Percentiles rank a stretch among this genome's conserved stretches.
phyloP scores from a whole-genome alignment of 306 rosid genomes.

The Cucumis cinereus region DNA sequence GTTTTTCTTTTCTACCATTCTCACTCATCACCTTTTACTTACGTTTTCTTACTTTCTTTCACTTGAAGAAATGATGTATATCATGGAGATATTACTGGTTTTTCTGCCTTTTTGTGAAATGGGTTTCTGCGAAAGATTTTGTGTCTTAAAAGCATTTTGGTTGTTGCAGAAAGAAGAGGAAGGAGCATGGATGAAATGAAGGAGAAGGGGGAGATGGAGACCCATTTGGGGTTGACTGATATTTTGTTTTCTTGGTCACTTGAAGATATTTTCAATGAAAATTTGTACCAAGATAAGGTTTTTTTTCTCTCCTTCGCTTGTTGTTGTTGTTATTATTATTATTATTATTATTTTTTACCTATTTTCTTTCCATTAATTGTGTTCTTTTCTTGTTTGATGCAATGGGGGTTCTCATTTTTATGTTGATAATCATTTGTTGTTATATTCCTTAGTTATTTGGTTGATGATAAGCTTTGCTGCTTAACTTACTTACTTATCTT shows the following conservation, averaged over 20 bases:
- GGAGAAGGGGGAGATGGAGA: background rate
- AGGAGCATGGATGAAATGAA: background rate
- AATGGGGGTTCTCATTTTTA: background rate
- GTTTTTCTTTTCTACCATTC: background rate
- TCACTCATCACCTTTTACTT: background rate
- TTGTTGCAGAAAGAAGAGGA: background rate
- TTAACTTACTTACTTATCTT: background rate
- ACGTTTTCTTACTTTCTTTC: background rate
- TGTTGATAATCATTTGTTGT: background rate
- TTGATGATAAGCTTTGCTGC: background rate
- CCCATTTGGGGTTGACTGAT: background rate
- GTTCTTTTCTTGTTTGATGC: background rate
- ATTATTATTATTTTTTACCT: too few species aligned
- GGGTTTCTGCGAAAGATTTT: too few species aligned
- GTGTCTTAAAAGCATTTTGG: too few species aligned
- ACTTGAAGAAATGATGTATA: too few species aligned
- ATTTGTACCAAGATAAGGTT: background rate
- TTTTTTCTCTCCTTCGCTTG: background rate
- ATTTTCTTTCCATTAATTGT: background rate
- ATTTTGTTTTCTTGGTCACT: background rate
- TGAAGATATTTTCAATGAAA: background rate
- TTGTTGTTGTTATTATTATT: too few species aligned
- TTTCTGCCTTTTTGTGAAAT: too few species aligned
- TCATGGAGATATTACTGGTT: too few species aligned
- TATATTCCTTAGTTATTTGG: background rate